Evolutionary conservation across 2,329 filamentous ascomycete genomes (phyloP).

Genomic region (Epichloe sibirici): DNA sequence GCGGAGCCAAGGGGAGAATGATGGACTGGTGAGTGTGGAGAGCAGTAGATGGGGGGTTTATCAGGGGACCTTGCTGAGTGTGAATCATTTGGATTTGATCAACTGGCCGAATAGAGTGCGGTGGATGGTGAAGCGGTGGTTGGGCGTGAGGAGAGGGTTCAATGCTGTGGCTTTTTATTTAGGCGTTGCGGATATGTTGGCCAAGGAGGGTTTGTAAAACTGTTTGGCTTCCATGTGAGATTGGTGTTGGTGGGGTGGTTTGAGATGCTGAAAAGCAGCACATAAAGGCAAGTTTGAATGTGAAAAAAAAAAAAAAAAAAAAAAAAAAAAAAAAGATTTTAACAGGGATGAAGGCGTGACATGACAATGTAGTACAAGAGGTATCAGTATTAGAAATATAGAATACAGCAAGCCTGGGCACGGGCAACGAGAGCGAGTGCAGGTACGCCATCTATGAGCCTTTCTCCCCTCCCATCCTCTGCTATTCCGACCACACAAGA

Average conservation of each 20-base stretch:
- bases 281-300: too few species aligned
- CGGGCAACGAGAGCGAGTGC: slow-evolving; percentile 6
- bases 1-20: slow-evolving; percentile 45
- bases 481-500: slow-evolving; percentile 1
- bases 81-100: slow-evolving; percentile 53
- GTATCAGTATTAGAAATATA: slow-evolving; percentile 14
- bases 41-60: slow-evolving; percentile 52
- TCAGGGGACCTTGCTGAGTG: slow-evolving; percentile 48
- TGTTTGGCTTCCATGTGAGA: not conserved
- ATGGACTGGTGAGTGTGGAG: slow-evolving; percentile 54
- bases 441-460: slow-evolving; percentile 5
- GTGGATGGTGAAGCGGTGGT: slow-evolving; percentile 39
- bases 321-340: too few species aligned
- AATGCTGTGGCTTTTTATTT: slow-evolving; percentile 58
- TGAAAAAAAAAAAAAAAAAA: not conserved
- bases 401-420: slow-evolving; percentile 14
- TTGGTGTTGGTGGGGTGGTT: too few species aligned
- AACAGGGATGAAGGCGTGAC: not conserved
- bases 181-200: slow-evolving; percentile 56
- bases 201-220: slow-evolving; percentile 44
- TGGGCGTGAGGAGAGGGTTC: slow-evolving; percentile 45
- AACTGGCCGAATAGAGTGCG: slow-evolving; percentile 53
- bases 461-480: not conserved
- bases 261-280: too few species aligned
- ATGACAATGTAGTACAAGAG: slow-evolving; percentile 1